Percentiles rank a stretch among this genome's conserved stretches.
Conservation (phyloP, 139 green algal species). For the Chlamydomonas incerta region DNA sequence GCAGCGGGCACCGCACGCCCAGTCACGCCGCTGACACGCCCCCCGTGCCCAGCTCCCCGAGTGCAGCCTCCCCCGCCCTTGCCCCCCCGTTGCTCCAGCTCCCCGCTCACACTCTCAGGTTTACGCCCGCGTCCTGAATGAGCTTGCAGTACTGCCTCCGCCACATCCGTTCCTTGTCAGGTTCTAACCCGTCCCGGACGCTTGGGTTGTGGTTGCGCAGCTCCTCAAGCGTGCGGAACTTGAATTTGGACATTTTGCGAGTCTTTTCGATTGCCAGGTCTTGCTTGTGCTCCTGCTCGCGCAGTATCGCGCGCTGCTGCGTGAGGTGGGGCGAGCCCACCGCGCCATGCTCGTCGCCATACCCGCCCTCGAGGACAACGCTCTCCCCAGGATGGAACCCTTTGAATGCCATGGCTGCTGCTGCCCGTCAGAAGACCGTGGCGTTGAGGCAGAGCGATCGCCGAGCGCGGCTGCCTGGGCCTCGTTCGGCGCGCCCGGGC, state of each 20-base stretch:
- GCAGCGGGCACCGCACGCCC: too few relatives aligned
- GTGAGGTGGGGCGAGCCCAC: background rate
- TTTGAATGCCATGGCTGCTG: background rate
- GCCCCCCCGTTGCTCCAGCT: background rate
- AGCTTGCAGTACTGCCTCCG: slow-evolving; percentile 53
- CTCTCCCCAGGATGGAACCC: background rate
- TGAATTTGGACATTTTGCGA: background rate
- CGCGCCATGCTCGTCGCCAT: background rate
- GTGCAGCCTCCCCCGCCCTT: background rate
- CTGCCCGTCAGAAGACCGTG: too few relatives aligned
- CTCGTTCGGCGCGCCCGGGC: too few relatives aligned
- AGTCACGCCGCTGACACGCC: too few relatives aligned
- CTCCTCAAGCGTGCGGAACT: background rate
- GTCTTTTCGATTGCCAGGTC: slow-evolving; percentile 15
- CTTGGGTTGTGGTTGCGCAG: slow-evolving; percentile 35
- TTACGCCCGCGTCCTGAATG: slow-evolving; percentile 53
- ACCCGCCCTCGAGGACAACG: slow-evolving; percentile 15
- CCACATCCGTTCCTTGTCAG: slow-evolving; percentile 44
- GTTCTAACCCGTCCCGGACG: slow-evolving; percentile 50
- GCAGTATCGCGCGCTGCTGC: slow-evolving; percentile 24
- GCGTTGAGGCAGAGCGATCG: too few relatives aligned
- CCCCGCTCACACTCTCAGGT: slow-evolving; percentile 55
- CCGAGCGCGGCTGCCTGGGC: too few relatives aligned
- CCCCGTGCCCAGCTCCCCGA: background rate
- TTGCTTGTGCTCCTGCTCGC: slow-evolving; percentile 28